Conservation (phyloP, 345 rosid genomes). For the Hirschfeldia incana region DNA sequence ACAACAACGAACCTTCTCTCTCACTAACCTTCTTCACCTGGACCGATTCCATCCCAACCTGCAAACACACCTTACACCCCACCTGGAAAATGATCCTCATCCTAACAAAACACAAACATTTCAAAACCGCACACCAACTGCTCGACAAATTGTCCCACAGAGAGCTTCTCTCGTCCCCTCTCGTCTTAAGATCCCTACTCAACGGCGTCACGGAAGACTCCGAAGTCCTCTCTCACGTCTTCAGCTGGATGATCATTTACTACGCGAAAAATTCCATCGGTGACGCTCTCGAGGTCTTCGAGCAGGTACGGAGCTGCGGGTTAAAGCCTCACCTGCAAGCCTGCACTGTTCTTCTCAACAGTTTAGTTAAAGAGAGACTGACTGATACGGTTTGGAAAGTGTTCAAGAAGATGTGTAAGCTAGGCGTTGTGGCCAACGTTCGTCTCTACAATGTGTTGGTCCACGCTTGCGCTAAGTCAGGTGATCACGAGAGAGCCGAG, state of each 20-base stretch:
- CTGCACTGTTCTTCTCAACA: constrained; percentile 79
- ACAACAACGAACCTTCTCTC: constrained; percentile 43
- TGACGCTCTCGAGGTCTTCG: constrained; percentile 75
- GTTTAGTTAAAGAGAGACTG: constrained; percentile 64
- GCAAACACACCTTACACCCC: constrained; percentile 61
- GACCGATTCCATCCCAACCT: constrained; percentile 51
- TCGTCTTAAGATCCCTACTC: constrained; percentile 65
- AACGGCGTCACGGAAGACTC: constrained; percentile 49
- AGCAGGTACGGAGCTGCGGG: constrained; percentile 54
- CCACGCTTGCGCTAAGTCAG: constrained; percentile 86
- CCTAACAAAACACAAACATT: constrained; percentile 63
- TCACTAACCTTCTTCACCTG: constrained; percentile 64
- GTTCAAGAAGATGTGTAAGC: constrained; percentile 72
- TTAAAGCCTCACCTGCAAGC: constrained; percentile 81
- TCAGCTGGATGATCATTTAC: constrained; percentile 79
- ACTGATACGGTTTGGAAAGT: constrained; percentile 75
- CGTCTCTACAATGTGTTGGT: constrained; percentile 83
- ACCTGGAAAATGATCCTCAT: constrained; percentile 83
- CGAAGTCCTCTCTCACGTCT: constrained; percentile 67
- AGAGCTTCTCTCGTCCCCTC: constrained; percentile 72
- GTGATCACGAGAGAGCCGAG: constrained; percentile 70
- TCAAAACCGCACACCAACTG: constrained; percentile 72
- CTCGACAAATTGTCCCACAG: constrained; percentile 69
- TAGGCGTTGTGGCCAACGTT: constrained; percentile 70
- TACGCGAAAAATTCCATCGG: constrained; percentile 55